Base-by-base conservation (phyloP, 495 filamentous ascomycete species). In the Aspergillus taichungensis region DNA sequence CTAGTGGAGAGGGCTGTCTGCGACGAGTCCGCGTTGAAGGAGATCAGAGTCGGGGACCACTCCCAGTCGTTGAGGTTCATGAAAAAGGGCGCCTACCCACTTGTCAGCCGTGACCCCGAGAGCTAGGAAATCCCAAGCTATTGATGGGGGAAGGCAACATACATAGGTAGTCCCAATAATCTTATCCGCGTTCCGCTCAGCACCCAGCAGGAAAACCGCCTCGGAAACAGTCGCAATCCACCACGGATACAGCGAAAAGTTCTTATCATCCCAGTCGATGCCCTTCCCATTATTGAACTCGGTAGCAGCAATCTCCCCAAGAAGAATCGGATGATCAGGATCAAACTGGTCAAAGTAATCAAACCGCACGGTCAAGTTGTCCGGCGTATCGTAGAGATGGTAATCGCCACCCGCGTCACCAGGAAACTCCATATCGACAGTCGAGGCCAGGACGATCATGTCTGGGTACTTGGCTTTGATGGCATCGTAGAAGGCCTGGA, bases 201-300 rank as follows among this genome's bases (percentile, higher is more conserved):
- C 72, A 13, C 79, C 81, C 37, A 88, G 55, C 9, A 83, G 66
- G 51, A 75, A 84, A 34, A 87, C 75, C 4, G 79, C 81, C 50
- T 88, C 83, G 13, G 67, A 68, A n/a, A 85, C 73, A 10, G 74
- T 53, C 9, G 43, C 62, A 31, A 58, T 56, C 60, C 58, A 66
- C 70, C 49, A 81, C 69, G 55, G 73, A 72, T 82, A 83, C 34
- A 53, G n/a, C 12, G 59, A 56, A 43, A 60, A 62, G 49, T 63
- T 53, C 55, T 52, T 52, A 11, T 59, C 38, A 6, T 51, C 46
- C 54, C 58, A 59, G 54, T 63, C 43, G n/a, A 63, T 54, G 3
- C 52, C 58, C 8, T 37, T 43, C 9, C 56, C 54, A 12, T 62
- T 60, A 35, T 62, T 62, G 24, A 45, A 71, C 32, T 77, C 71